Evolutionary conservation across 2,329 filamentous ascomycete genomes (phyloP).

Genomic region (Blastomyces gilchristii): DNA sequence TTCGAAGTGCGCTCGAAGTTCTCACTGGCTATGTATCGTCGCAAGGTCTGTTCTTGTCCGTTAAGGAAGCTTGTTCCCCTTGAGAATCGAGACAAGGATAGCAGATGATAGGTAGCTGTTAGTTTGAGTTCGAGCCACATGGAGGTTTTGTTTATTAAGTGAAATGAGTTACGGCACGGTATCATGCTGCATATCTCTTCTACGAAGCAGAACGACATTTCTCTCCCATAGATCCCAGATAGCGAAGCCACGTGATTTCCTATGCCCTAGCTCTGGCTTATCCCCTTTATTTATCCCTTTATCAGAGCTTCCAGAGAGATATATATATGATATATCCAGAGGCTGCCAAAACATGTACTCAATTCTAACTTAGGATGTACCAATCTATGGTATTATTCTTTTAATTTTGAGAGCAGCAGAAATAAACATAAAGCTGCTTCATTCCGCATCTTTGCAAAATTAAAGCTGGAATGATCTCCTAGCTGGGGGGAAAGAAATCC

Average conservation of each 20-base stretch:
- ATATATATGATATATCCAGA: neutral
- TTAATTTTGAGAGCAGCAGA: neutral
- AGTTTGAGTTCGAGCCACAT: conserved; percentile 1
- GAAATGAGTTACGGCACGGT: neutral
- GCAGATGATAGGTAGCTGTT: neutral
- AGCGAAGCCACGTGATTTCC: neutral
- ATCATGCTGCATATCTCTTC: neutral
- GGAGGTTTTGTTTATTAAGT: neutral
- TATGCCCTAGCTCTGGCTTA: neutral
- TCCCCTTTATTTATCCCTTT: neutral
- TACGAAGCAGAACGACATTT: neutral
- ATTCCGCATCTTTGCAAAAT: neutral
- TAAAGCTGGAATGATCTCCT: neutral
- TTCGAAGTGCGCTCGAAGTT: neutral
- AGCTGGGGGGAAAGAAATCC: neutral
- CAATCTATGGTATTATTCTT: neutral
- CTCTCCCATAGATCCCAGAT: neutral
- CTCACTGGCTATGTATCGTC: neutral
- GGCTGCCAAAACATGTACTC: neutral
- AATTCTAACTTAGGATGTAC: neutral
- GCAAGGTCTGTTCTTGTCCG: neutral
- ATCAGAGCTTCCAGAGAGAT: neutral
- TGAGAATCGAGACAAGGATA: neutral
- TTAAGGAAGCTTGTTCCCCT: neutral
- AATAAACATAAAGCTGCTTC: neutral